These are phyloP conservation scores for Podaxis sp. DNA, from an alignment of 768 basidiomycete genomes.

Conservation along the genomic window DNA sequence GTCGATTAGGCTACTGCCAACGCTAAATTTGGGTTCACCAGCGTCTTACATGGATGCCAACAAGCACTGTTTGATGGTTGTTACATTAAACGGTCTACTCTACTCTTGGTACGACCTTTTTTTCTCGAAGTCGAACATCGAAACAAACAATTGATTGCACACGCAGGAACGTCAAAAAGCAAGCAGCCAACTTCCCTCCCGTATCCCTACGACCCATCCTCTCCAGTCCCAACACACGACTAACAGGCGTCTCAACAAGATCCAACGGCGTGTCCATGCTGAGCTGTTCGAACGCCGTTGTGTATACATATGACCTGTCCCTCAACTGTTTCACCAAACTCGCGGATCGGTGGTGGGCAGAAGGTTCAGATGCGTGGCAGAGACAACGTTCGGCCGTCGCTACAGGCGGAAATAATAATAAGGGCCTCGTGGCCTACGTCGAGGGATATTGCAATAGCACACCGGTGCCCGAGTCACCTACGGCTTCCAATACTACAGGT, in stretches of 20 bases:
- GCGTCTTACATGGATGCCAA: constrained; percentile 68
- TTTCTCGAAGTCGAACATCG: background rate
- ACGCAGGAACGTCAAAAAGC: constrained; percentile 73
- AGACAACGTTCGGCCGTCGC: constrained; percentile 30
- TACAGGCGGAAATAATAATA: background rate
- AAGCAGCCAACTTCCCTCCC: constrained; percentile 63
- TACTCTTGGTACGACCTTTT: constrained; percentile 62
- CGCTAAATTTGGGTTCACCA: constrained; percentile 68
- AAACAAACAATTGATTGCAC: background rate
- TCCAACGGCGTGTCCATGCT: constrained; percentile 82
- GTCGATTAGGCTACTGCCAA: constrained; percentile 69
- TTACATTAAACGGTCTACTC: constrained; percentile 74
- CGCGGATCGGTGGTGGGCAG: constrained; percentile 81
- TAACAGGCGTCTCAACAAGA: constrained; percentile 66
- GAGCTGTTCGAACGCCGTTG: constrained; percentile 71
- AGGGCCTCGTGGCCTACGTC: constrained; percentile 52
- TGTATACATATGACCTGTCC: constrained; percentile 75
- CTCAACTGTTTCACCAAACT: constrained; percentile 74
- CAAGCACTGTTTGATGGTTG: constrained; percentile 62
- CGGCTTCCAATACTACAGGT: constrained; percentile 37
- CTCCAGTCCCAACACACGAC: constrained; percentile 51
- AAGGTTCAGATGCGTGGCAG: constrained; percentile 84
- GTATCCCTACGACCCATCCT: constrained; percentile 63
- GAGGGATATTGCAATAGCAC: constrained; percentile 32
- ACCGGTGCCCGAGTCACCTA: constrained; percentile 11